phyloP scores from a whole-genome alignment of 2,329 filamentous ascomycete genomes.

The Fusarium sp. region DNA sequence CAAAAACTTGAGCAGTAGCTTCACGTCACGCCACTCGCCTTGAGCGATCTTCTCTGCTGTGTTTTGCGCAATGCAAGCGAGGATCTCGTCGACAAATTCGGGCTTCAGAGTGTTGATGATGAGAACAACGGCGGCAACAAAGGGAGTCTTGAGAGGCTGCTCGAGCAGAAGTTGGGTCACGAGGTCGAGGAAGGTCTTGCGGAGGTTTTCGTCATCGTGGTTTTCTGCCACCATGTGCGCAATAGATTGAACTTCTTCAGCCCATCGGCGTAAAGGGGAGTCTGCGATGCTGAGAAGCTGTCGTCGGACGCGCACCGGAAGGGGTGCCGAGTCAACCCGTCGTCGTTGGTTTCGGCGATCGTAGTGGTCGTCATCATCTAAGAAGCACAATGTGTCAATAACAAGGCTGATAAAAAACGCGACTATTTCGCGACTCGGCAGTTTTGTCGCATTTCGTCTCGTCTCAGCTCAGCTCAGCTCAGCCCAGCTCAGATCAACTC shows the following conservation, averaged over 20 bases:
- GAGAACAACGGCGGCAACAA: constrained; percentile 85
- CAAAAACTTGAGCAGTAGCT: constrained; percentile 88
- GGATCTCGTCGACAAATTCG: constrained; percentile 77
- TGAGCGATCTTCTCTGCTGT: constrained; percentile 74
- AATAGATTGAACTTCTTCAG: constrained; percentile 80
- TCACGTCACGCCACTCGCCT: constrained; percentile 90
- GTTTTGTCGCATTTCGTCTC: neutral
- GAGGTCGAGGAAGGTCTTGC: constrained; percentile 77
- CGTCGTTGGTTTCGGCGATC: constrained; percentile 79
- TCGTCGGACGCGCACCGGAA: constrained; percentile 77
- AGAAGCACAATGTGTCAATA: constrained; percentile 33
- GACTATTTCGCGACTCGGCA: constrained; percentile 43
- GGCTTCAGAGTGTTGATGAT: constrained; percentile 81
- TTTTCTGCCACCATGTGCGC: constrained; percentile 83
- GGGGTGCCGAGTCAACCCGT: constrained; percentile 76
- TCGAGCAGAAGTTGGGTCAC: constrained; percentile 82
- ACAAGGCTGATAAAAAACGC: constrained; percentile 11
- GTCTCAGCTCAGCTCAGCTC: neutral
- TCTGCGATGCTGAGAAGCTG: constrained; percentile 85
- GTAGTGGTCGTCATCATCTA: constrained; percentile 78
- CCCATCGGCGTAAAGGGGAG: constrained; percentile 79
- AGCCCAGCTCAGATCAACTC: constrained; percentile 3
- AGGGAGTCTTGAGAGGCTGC: constrained; percentile 98
- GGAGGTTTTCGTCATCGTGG: constrained; percentile 84
- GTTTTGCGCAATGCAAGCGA: constrained; percentile 69